These are phyloP conservation scores for Isoetes engelmannii DNA, from an alignment of 83 land plant species.

Conservation along the genomic window DNA sequence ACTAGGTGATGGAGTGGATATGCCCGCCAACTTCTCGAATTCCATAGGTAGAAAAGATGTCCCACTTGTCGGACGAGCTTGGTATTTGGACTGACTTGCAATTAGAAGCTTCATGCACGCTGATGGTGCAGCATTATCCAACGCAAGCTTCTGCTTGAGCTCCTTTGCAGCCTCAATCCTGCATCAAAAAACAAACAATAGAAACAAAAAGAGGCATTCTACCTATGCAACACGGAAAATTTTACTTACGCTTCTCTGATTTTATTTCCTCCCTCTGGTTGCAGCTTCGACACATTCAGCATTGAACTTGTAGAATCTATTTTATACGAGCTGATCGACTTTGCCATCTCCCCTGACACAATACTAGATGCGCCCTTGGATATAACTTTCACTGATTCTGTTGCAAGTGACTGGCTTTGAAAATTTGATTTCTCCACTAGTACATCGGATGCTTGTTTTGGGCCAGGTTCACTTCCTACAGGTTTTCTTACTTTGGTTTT, in stretches of 20 bases:
- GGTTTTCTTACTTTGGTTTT: too few relatives aligned
- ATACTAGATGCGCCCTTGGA: too few relatives aligned
- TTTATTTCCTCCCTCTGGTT: constrained; percentile 18
- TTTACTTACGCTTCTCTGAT: constrained; percentile 37
- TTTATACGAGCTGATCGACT: too few relatives aligned
- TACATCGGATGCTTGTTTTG: too few relatives aligned
- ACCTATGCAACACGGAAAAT: background rate
- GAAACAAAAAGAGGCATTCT: constrained; percentile 6
- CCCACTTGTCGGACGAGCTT: background rate
- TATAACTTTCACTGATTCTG: too few relatives aligned
- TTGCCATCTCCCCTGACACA: too few relatives aligned
- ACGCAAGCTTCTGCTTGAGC: constrained; percentile 24
- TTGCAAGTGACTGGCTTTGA: too few relatives aligned
- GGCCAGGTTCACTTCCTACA: too few relatives aligned
- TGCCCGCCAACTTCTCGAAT: too few relatives aligned
- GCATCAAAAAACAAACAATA: constrained; percentile 13
- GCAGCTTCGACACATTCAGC: too few relatives aligned
- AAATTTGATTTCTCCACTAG: too few relatives aligned
- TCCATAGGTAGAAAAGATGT: background rate
- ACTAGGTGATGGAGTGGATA: background rate
- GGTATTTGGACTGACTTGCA: constrained; percentile 24
- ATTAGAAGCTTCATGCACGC: constrained; percentile 79
- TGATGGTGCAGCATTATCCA: constrained; percentile 40
- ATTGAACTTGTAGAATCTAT: too few relatives aligned
- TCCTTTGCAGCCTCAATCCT: constrained; percentile 50